Base-by-base conservation (phyloP, 2,329 filamentous ascomycete genomes). In the Knufia petricola region DNA sequence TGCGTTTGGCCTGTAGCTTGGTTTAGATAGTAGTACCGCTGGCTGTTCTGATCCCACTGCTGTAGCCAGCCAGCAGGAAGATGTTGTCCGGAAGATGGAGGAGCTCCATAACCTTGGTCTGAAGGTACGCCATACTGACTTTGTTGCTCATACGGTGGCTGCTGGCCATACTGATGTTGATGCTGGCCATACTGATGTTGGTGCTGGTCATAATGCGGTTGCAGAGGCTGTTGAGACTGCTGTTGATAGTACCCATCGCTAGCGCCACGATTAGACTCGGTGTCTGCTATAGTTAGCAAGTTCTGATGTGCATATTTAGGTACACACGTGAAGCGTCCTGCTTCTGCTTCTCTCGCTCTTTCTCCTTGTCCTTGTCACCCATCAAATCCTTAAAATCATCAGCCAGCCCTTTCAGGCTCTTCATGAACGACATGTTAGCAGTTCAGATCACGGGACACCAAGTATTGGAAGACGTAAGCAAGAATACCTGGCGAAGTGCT, bases 11-110 rank as follows among this genome's bases (percentile, higher is more conserved):
- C 71, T 10, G 69, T 73, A 19, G 69, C 65, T 55, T 71, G 68
- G 56, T 74, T 69, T 48, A 72, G 60, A 51, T 69, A 73, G 62
- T 68, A 74, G 62, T 68, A 74, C 34, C 69, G 65, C 55, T 72
- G 69, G 51, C 62, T 66, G 55, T 63, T 65, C 41, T 65, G 66
- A 49, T 74, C 71, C 59, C 64, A 72, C 55, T 73, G 71, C 28
- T 64, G 56, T 17, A 62, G 62, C 71, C 71, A 73, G 49, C 71
- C 70, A 56, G 66, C 55, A 46, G 70, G 56, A 54, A 70, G 58
- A 52, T 64, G 50, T 51, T 68, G 59, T 13, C 48, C 49, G 1
- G 46, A 36, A n/a, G 45, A 24, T 15, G 50, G 39, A 2, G 51
- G 46, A 28, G 39, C 24, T 24, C 49, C 37, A 21, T 49, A 28